phyloP scores from a whole-genome alignment of 164 flowering plant species.

The Chimonanthus praecox region DNA sequence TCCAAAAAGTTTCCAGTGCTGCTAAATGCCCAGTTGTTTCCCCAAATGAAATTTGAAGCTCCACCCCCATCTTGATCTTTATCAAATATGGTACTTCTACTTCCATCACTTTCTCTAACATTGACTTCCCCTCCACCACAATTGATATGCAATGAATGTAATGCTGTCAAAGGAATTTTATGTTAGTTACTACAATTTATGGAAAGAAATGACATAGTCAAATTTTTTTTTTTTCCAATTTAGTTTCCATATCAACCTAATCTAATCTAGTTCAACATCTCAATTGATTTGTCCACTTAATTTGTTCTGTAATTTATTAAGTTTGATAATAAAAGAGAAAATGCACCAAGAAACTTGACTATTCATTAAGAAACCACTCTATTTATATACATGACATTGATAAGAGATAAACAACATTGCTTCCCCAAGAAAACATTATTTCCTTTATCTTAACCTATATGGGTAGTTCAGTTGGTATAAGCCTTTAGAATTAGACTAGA shows the following conservation, averaged over 20 bases:
- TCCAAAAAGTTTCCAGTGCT: constrained; percentile 82
- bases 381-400: too few species aligned
- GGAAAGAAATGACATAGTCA: neutral
- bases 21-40: constrained; percentile 58
- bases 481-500: too few species aligned
- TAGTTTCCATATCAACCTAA: neutral
- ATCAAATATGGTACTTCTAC: constrained; percentile 28
- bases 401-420: too few species aligned
- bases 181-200: neutral
- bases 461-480: too few species aligned
- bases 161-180: constrained; percentile 25
- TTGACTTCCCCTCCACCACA: constrained; percentile 59
- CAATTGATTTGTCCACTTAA: constrained; percentile 17
- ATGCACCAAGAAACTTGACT: too few species aligned
- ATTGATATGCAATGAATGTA: constrained; percentile 51
- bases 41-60: constrained; percentile 36
- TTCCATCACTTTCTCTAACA: constrained; percentile 16
- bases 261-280: neutral
- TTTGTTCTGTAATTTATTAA: too few species aligned
- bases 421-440: too few species aligned
- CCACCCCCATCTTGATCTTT: constrained; percentile 55
- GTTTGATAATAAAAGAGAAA: too few species aligned
- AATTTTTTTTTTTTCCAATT: constrained; percentile 5
- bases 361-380: too few species aligned
- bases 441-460: too few species aligned